A percentile compares a stretch with the other conserved stretches of the same genome.
These are phyloP conservation scores for Flaveria floridana DNA, from an alignment of 140 eudicot species.

Conservation along the genomic window DNA sequence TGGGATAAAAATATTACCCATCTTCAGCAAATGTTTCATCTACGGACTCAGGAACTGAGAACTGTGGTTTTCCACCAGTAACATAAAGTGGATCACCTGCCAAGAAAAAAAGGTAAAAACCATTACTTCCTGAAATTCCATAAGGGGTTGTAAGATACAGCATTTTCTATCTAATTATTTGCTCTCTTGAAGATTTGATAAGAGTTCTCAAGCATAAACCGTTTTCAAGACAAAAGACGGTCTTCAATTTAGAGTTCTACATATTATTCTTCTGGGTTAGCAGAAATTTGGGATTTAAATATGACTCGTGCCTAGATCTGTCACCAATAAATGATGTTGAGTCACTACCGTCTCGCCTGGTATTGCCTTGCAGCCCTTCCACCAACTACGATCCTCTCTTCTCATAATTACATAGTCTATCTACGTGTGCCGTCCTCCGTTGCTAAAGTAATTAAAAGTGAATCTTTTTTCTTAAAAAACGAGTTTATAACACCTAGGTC, in stretches of 20 bases:
- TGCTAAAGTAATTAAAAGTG: too few relatives aligned
- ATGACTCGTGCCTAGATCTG: neutral
- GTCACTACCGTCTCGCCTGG: too few relatives aligned
- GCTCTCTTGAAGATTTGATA: slow-evolving; percentile 6
- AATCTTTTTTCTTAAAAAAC: too few relatives aligned
- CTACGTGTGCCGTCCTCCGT: too few relatives aligned
- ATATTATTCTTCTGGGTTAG: neutral
- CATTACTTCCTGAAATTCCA: neutral
- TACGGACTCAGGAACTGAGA: slow-evolving; percentile 39
- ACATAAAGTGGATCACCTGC: slow-evolving; percentile 90
- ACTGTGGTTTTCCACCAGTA: slow-evolving; percentile 74
- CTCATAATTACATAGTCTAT: too few relatives aligned
- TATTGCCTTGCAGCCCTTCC: too few relatives aligned
- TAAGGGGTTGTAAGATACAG: neutral
- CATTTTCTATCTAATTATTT: slow-evolving; percentile 7
- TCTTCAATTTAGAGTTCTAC: neutral
- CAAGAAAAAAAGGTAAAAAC: slow-evolving; percentile 4
- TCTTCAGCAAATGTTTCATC: slow-evolving; percentile 76
- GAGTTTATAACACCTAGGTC: too few relatives aligned
- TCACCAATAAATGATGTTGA: too few relatives aligned
- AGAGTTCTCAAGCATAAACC: neutral
- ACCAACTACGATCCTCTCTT: too few relatives aligned
- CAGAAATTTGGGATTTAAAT: neutral
- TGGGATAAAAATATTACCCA: slow-evolving; percentile 53
- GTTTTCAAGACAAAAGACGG: neutral